Evolutionary conservation across 148 eudicot species (phyloP), one percentile per base, ranked within the genome.

Genomic region (Chenopodium album): DNA sequence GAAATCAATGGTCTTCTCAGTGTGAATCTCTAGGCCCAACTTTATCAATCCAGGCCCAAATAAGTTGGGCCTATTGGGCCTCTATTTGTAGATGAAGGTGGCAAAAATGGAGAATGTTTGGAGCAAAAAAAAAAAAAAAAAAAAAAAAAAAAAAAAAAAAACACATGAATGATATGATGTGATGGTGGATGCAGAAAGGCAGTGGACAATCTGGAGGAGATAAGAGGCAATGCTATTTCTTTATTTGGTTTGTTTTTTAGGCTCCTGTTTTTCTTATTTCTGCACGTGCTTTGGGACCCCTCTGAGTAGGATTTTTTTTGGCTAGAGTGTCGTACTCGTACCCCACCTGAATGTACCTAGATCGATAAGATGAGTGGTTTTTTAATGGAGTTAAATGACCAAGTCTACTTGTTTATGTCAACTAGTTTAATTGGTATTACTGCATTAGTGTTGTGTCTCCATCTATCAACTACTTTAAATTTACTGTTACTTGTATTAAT

Each of bases 201-300:
- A 22, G 29, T 32, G 67, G 52, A 70, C 66, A 52, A 69, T 79
- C 32, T 54, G 48, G n/a, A 32, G 46, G 75, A 69, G 78, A 81
- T 81, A 81, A 81, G 71, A 13, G 19, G 50, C 47, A 22, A 14
- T 29, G 44, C 9, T 16, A 66, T 63, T 71, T 32, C 32, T 71
- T 44, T 16, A 28, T 56, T 14, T 41, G 10, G 28, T 41, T 41
- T 41, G n/a, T 44, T 73, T 26, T 73, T 73, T 7, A 17, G 44
- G 32, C 26, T 22, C 1, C 11, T 81, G 83, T 1, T 23, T 32
- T 48, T 28, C 9, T 48, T 67, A 13, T 75, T 10, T 76, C 41
- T 82, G 78, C 84, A 82, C 76, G 84, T 82, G 84, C 28, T 23
- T 48, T 70, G 54, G 79, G 66, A 41, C 63, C 79, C 84, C 84